These are phyloP conservation scores for Hemileia vastatrix DNA, from an alignment of 1,284 basidiomycete genomes.

Conservation along the genomic window DNA sequence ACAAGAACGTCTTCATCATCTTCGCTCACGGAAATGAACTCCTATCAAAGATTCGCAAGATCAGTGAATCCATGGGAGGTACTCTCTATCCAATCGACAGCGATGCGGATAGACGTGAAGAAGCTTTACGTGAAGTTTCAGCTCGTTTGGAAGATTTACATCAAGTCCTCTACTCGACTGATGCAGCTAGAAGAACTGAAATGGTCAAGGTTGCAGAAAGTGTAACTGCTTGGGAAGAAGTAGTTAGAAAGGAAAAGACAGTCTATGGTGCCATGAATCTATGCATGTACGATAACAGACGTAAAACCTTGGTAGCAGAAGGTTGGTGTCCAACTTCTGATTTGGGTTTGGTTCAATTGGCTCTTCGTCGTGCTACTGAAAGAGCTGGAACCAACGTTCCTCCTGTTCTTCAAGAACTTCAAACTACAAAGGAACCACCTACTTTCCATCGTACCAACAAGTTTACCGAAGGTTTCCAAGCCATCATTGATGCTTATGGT, in stretches of 20 bases:
- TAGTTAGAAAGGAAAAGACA: slow-evolving; percentile 87
- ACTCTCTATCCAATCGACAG: slow-evolving; percentile 93
- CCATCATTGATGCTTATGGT: slow-evolving; percentile 96
- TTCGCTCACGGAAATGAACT: slow-evolving; percentile 91
- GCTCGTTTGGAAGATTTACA: slow-evolving; percentile 84
- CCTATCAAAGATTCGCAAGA: slow-evolving; percentile 92
- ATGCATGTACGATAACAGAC: slow-evolving; percentile 83
- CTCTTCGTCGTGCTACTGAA: slow-evolving; percentile 85
- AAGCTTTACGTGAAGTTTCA: slow-evolving; percentile 79
- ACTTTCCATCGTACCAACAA: slow-evolving; percentile 93
- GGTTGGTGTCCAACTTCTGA: slow-evolving; percentile 94
- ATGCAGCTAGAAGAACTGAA: slow-evolving; percentile 71
- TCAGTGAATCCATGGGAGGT: slow-evolving; percentile 92
- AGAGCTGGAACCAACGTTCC: slow-evolving; percentile 84
- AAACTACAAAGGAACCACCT: slow-evolving; percentile 81
- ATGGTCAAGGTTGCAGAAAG: slow-evolving; percentile 75
- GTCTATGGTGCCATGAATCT: slow-evolving; percentile 89
- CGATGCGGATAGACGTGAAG: slow-evolving; percentile 80
- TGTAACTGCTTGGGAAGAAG: slow-evolving; percentile 81
- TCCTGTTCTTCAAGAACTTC: slow-evolving; percentile 82
- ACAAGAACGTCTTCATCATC: slow-evolving; percentile 99
- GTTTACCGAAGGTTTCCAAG: slow-evolving; percentile 97
- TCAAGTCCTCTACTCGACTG: slow-evolving; percentile 79
- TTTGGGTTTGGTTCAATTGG: slow-evolving; percentile 73
- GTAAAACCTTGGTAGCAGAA: slow-evolving; percentile 93